phyloP scores from a whole-genome alignment of 2,329 filamentous ascomycete genomes.

The Penicillium sp. region DNA sequence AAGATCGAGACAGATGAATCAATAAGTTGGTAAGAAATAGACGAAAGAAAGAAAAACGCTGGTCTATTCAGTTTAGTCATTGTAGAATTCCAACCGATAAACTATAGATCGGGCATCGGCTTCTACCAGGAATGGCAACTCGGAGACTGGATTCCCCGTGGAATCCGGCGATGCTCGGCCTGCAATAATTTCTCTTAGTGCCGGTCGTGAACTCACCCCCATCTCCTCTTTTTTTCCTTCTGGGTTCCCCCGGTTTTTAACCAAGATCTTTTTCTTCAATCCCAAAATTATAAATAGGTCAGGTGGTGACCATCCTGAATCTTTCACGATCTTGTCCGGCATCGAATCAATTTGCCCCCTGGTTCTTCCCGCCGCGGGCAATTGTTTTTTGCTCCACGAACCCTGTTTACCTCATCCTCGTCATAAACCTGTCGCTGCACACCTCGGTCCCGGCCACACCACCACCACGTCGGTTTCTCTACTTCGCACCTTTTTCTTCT shows the following conservation, averaged over 20 bases:
- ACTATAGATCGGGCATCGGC: too few relatives aligned
- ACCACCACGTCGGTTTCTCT: constrained; percentile 1
- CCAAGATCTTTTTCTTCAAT: neutral
- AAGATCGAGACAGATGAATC: neutral
- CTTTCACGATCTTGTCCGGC: too few relatives aligned
- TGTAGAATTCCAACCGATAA: too few relatives aligned
- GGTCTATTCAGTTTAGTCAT: too few relatives aligned
- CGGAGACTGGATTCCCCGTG: constrained; percentile 1
- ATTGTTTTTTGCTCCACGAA: constrained; percentile 14
- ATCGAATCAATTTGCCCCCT: constrained; percentile 1
- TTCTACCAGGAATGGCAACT: neutral
- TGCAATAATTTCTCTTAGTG: constrained; percentile 11
- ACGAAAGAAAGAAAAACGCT: too few relatives aligned
- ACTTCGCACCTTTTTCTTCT: constrained; percentile 11
- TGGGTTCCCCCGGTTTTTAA: too few relatives aligned
- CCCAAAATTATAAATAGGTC: too few relatives aligned
- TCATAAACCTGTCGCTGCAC: constrained; percentile 1
- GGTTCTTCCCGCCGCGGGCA: constrained; percentile 5
- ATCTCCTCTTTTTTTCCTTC: constrained; percentile 5
- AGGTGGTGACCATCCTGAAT: too few relatives aligned
- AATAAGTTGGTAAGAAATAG: neutral
- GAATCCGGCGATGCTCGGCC: constrained; percentile 17
- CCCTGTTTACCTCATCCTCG: constrained; percentile 10
- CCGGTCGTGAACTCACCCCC: constrained; percentile 2
- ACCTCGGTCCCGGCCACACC: constrained; percentile 1